Percentiles rank a stretch among this genome's conserved stretches.
Evolutionary conservation across 208 protist species (phyloP).

Genomic region (Leishmania aethiopica): DNA sequence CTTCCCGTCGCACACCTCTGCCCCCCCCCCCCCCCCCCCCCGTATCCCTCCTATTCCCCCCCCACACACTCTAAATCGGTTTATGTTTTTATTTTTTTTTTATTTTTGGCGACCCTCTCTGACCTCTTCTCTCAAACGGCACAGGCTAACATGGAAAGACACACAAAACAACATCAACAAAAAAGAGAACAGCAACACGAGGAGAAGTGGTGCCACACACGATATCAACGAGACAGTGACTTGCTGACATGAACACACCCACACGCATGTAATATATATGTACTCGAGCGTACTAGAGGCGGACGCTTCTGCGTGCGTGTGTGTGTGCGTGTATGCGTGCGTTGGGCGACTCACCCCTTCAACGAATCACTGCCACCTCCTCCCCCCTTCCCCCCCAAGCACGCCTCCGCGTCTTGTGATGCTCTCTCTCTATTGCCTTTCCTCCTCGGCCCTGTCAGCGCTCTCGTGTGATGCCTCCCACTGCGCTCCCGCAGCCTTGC

Average conservation of each 20-base stretch:
- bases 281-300: too few species aligned
- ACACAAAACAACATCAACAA: too few species aligned
- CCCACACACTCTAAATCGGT: background rate
- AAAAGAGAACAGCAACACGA: background rate
- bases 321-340: too few species aligned
- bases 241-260: background rate
- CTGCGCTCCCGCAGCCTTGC: too few species aligned
- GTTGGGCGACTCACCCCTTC: too few species aligned
- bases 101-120: background rate
- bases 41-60: background rate
- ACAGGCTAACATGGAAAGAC: background rate
- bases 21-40: background rate
- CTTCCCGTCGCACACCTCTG: background rate
- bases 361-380: too few species aligned
- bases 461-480: too few species aligned
- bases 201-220: background rate
- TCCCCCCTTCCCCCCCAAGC: too few species aligned
- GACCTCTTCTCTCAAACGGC: background rate
- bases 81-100: background rate
- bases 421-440: too few species aligned
- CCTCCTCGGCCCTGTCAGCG: too few species aligned
- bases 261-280: background rate
- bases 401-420: too few species aligned
- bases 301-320: too few species aligned
- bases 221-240: background rate